A percentile compares a stretch with the other conserved stretches of the same genome.
Evolutionary conservation across 495 filamentous ascomycete species (phyloP).

Genomic region (Xylaria scruposa): DNA sequence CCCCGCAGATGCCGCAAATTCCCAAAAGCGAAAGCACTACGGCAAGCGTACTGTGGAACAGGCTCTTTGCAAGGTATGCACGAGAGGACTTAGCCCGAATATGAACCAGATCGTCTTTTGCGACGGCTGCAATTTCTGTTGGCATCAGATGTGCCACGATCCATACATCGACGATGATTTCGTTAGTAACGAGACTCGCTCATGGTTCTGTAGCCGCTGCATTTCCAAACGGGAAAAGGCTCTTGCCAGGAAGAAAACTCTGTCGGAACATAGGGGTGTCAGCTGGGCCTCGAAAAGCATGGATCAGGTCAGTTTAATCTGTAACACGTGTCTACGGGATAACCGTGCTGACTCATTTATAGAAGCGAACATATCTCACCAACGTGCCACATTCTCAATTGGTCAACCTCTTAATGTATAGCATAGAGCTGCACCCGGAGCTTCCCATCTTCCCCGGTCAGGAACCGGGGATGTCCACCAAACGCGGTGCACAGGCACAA

Average conservation of each 20-base stretch:
- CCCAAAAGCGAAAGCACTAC: slow-evolving; percentile 50
- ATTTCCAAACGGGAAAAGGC: slow-evolving; percentile 56
- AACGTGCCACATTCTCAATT: slow-evolving; percentile 46
- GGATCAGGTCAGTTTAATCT: slow-evolving; percentile 49
- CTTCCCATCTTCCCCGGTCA: slow-evolving; percentile 51
- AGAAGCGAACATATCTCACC: slow-evolving; percentile 50
- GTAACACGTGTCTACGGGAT: slow-evolving; percentile 43
- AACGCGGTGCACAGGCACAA: slow-evolving; percentile 33
- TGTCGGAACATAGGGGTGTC: slow-evolving; percentile 40
- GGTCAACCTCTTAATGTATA: slow-evolving; percentile 46
- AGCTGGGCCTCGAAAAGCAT: slow-evolving; percentile 53
- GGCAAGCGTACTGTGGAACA: slow-evolving; percentile 59
- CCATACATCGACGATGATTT: slow-evolving; percentile 77
- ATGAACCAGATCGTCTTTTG: slow-evolving; percentile 94
- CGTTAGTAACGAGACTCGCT: slow-evolving; percentile 65
- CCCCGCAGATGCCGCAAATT: slow-evolving; percentile 58
- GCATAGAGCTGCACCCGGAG: slow-evolving; percentile 48
- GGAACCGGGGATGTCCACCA: slow-evolving; percentile 29
- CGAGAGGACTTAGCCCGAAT: slow-evolving; percentile 73
- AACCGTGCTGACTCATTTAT: slow-evolving; percentile 26
- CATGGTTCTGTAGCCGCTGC: slow-evolving; percentile 82
- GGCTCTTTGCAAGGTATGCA: slow-evolving; percentile 76
- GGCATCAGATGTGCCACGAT: slow-evolving; percentile 92
- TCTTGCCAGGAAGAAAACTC: slow-evolving; percentile 44
- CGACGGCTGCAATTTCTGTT: slow-evolving; percentile 85